Base-by-base conservation (phyloP, 371 early-diverging fungal genomes). In the Syncephalastrum contaminatum region DNA sequence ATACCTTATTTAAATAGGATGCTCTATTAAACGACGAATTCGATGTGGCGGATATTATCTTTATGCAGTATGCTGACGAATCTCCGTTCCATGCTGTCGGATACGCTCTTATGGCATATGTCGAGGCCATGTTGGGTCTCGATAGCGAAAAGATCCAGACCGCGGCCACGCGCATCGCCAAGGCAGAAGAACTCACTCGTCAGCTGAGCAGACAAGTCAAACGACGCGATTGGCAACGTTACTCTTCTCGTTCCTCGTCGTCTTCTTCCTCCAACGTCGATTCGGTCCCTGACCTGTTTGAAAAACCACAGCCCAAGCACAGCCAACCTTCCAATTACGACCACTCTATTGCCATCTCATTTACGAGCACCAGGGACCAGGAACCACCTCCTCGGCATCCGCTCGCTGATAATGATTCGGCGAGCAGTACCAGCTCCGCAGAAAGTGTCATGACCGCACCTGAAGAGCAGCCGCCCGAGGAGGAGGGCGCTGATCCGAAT, bases 61-160 rank as follows among this genome's bases (percentile, higher is more conserved):
- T 78, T 56, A 43, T 59, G 14, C 70, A 72, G 48, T 71, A 78
- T 52, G 66, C 65, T 19, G 42, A 57, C 3, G 71, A 67, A 36
- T 78, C 78, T 4, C 78, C 78, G 0, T 78, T 78, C 53, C 78
- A 78, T 64, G 78, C 78, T 19, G 65, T 78, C 40, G 78, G 75
- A 4, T 72, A 63, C 61, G 75, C 78, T 24, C 36, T 78, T 6
- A 70, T 78, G 55, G 73, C 74, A 8, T 78, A 72, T 61, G 71
- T 74, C 7, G 78, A 78, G 57, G 78, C 78, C n/a, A 72, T 78
- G 71, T 53, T 78, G 8, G 66, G 68, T 0, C 72, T 78, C 36
- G 78, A 78, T 24, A 25, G 58, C 0, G 69, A 66, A 20, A 72
- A 70, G 48, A 74, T 78, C 19, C 57, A 68, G 13, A 59, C 53